These are phyloP conservation scores for Alternaria novae-zelandiae DNA, from an alignment of 2,329 filamentous ascomycete genomes.

Conservation along the genomic window DNA sequence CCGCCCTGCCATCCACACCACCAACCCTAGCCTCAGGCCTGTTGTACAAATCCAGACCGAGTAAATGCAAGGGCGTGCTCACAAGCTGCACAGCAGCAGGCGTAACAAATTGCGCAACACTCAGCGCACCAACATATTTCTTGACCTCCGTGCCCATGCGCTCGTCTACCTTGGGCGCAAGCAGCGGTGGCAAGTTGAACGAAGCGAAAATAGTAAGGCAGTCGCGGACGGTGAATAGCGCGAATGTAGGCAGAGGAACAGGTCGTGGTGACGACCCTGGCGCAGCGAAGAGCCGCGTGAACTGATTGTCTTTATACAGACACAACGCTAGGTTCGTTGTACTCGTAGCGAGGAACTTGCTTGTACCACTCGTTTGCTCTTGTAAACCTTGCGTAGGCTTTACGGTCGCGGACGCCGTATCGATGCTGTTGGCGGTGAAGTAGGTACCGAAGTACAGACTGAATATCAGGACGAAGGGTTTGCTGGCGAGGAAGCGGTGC, in stretches of 20 bases:
- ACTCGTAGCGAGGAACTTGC: constrained; percentile 82
- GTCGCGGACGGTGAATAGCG: constrained; percentile 81
- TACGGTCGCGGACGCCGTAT: constrained; percentile 75
- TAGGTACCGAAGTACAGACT: constrained; percentile 87
- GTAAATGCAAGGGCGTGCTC: constrained; percentile 82
- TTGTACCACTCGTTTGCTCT: constrained; percentile 75
- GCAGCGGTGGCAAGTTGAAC: constrained; percentile 84
- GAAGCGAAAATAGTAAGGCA: constrained; percentile 88
- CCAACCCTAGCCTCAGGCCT: constrained; percentile 59
- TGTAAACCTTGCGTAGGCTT: constrained; percentile 63
- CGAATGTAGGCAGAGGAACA: constrained; percentile 74
- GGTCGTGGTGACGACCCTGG: constrained; percentile 53
- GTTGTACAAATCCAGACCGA: constrained; percentile 88
- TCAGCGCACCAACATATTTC: constrained; percentile 57
- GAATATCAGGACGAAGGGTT: constrained; percentile 71
- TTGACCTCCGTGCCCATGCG: constrained; percentile 53
- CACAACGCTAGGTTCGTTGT: constrained; percentile 84
- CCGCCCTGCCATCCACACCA: constrained; percentile 66
- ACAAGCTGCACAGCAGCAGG: constrained; percentile 80
- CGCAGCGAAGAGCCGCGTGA: constrained; percentile 78
- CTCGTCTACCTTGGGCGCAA: constrained; percentile 70
- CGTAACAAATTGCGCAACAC: constrained; percentile 77
- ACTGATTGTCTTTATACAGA: constrained; percentile 88
- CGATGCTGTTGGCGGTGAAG: constrained; percentile 83
- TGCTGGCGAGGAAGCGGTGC: constrained; percentile 66